phyloP scores from a whole-genome alignment of 2,329 filamentous ascomycete species.

The Pseudovirgaria hyperparasitica region DNA sequence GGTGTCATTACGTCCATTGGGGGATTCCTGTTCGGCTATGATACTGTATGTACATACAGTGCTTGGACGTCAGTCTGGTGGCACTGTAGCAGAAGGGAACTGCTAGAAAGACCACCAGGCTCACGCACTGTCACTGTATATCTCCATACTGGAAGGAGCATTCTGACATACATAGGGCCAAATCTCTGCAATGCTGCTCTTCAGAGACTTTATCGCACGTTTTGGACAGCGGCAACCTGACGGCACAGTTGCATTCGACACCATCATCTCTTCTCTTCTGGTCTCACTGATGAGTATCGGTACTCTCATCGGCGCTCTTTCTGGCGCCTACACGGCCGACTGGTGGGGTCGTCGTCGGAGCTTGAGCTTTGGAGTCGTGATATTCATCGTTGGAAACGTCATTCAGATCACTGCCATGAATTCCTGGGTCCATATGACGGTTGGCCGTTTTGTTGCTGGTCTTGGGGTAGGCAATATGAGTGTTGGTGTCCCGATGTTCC shows the following conservation, averaged over 20 bases:
- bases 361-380: conserved; percentile 35
- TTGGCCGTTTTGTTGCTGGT: conserved; percentile 30
- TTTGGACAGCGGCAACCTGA: conserved; percentile 37
- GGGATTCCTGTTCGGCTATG: conserved; percentile 51
- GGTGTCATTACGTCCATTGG: conserved; percentile 44
- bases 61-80: conserved; percentile 1
- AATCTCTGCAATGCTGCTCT: conserved; percentile 26
- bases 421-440: conserved; percentile 35
- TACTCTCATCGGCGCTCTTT: conserved; percentile 28
- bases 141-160: no score
- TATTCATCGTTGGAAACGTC: conserved; percentile 29
- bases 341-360: conserved; percentile 34
- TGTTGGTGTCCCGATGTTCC: conserved; percentile 54
- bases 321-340: conserved; percentile 38
- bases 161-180: conserved; percentile 12
- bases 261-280: conserved; percentile 31
- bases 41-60: conserved; percentile 30
- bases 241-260: conserved; percentile 26
- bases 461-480: conserved; percentile 31
- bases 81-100: no score
- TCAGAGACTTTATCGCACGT: conserved; percentile 40
- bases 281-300: conserved; percentile 24
- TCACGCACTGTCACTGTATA: no score
- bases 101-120: no score
- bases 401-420: conserved; percentile 29